These are phyloP conservation scores for Microthlaspi erraticum DNA, from an alignment of 345 rosid species.

Conservation along the genomic window DNA sequence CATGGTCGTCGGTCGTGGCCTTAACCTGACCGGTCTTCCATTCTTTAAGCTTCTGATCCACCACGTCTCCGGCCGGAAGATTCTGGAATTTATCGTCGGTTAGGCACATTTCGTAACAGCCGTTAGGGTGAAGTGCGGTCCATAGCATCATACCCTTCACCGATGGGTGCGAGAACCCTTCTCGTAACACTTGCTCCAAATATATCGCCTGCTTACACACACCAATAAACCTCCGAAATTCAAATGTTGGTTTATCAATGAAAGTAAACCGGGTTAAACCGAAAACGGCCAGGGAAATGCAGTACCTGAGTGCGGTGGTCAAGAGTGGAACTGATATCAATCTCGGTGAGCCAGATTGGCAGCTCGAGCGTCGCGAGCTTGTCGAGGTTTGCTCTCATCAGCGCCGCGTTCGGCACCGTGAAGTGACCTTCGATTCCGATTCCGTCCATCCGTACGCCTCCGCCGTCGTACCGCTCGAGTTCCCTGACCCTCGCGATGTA, in stretches of 20 bases:
- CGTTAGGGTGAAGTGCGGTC: conserved; percentile 77
- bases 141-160: conserved; percentile 86
- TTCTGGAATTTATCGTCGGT: conserved; percentile 59
- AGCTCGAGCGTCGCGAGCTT: conserved; percentile 69
- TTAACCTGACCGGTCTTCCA: conserved; percentile 58
- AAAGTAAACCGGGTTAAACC: neutral
- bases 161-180: conserved; percentile 87
- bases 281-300: neutral
- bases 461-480: conserved; percentile 45
- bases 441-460: conserved; percentile 66
- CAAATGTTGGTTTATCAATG: too few species aligned
- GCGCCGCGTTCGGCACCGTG: conserved; percentile 62
- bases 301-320: conserved; percentile 61
- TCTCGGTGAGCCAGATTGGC: conserved; percentile 93
- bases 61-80: conserved; percentile 76
- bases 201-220: conserved; percentile 56
- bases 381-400: conserved; percentile 74
- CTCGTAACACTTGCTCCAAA: conserved; percentile 76
- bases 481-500: conserved; percentile 63
- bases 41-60: conserved; percentile 62
- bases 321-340: conserved; percentile 59
- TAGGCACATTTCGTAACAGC: conserved; percentile 91
- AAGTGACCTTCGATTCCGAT: conserved; percentile 85
- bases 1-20: conserved; percentile 56
- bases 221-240: too few species aligned